A percentile compares a stretch with the other conserved stretches of the same genome.
Conservation (phyloP, 768 basidiomycete genomes). For the Kwoniella sp. region DNA sequence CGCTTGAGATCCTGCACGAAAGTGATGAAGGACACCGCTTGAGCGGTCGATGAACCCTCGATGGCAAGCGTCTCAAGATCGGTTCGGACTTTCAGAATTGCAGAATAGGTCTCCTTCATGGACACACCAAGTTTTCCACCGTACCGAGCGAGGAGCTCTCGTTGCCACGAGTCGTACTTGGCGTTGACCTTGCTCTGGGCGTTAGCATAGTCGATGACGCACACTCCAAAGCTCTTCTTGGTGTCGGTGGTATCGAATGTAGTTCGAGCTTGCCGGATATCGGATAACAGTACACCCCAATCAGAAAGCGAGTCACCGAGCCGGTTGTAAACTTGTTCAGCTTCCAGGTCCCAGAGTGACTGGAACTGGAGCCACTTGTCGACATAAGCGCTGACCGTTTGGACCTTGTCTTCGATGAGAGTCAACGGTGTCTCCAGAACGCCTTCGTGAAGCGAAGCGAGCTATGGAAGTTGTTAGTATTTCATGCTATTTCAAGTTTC, state of each 20-base stretch:
- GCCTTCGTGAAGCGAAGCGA: slow-evolving; percentile 71
- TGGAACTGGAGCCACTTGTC: slow-evolving; percentile 99
- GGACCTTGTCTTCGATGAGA: slow-evolving; percentile 83
- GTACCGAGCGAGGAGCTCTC: slow-evolving; percentile 88
- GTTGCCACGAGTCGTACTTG: slow-evolving; percentile 98
- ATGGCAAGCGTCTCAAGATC: slow-evolving; percentile 96
- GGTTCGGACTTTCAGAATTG: slow-evolving; percentile 88
- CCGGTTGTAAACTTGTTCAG: slow-evolving; percentile 87
- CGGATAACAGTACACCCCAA: slow-evolving; percentile 94
- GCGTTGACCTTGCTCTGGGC: slow-evolving; percentile 96
- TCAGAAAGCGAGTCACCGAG: slow-evolving; percentile 88
- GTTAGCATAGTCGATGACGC: slow-evolving; percentile 95
- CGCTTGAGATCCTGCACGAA: slow-evolving; percentile 99
- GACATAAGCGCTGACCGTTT: slow-evolving; percentile 76
- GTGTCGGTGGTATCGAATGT: slow-evolving; percentile 98
- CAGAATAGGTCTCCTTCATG: slow-evolving; percentile 97
- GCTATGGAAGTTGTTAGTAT: slow-evolving; percentile 25
- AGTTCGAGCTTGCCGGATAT: slow-evolving; percentile 93
- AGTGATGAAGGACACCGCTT: slow-evolving; percentile 97
- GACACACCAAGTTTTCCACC: slow-evolving; percentile 88
- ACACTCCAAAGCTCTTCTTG: slow-evolving; percentile 85
- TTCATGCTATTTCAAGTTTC: too few relatives aligned
- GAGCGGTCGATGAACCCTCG: slow-evolving; percentile 89
- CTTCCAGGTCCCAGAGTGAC: slow-evolving; percentile 95
- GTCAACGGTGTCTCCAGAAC: slow-evolving; percentile 79